phyloP scores from a whole-genome alignment of 176 grass and related monocot genomes.

The Themeda triandra region DNA sequence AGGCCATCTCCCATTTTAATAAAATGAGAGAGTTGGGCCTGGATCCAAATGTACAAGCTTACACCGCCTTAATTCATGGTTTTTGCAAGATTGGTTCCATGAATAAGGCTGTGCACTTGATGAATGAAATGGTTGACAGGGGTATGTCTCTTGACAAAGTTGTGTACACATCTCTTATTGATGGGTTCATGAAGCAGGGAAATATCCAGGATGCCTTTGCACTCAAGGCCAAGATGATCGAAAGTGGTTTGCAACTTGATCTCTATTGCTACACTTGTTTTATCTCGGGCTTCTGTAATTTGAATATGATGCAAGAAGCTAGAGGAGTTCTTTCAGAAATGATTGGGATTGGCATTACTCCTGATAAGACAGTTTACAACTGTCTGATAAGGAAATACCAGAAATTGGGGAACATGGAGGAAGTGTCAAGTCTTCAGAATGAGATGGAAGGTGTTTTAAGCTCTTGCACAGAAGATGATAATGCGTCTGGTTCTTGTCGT shows the following conservation, averaged over 20 bases:
- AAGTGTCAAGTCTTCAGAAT: slow-evolving; percentile 57
- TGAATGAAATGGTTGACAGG: slow-evolving; percentile 72
- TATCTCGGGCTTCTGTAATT: slow-evolving; percentile 82
- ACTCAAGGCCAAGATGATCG: slow-evolving; percentile 70
- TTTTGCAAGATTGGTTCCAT: slow-evolving; percentile 84
- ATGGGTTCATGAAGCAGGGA: slow-evolving; percentile 80
- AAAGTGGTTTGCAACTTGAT: slow-evolving; percentile 82
- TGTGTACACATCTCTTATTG: slow-evolving; percentile 81
- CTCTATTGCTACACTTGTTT: slow-evolving; percentile 79
- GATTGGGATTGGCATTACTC: slow-evolving; percentile 64
- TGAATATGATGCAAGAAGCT: slow-evolving; percentile 77
- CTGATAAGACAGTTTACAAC: slow-evolving; percentile 72
- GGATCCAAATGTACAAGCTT: slow-evolving; percentile 63
- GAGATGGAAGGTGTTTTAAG: slow-evolving; percentile 60
- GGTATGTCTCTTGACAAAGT: slow-evolving; percentile 72
- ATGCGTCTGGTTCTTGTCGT: slow-evolving; percentile 21
- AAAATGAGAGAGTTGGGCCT: slow-evolving; percentile 71
- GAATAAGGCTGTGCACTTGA: slow-evolving; percentile 45
- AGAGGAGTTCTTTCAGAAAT: slow-evolving; percentile 73
- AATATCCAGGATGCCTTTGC: slow-evolving; percentile 68
- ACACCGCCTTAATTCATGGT: slow-evolving; percentile 78
- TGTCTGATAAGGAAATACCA: slow-evolving; percentile 80
- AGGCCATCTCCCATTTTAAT: slow-evolving; percentile 72
- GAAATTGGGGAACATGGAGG: slow-evolving; percentile 69
- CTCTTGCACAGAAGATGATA: slow-evolving; percentile 37